phyloP scores from a whole-genome alignment of 176 grass and related monocot species.

The Neostapfia colusana region DNA sequence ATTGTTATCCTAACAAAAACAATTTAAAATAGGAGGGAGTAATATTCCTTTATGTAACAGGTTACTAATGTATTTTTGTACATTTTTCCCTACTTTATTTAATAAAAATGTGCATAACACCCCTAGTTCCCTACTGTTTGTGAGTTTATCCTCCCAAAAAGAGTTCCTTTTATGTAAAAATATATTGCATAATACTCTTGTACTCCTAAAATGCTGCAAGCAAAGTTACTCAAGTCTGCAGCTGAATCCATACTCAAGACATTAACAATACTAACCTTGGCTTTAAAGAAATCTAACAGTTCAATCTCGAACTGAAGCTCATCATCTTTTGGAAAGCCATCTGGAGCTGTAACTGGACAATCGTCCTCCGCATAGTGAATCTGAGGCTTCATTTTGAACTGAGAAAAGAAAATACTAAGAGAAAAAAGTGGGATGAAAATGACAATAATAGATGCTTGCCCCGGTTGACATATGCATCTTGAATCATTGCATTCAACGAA shows the following conservation, averaged over 20 bases:
- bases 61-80: too few relatives aligned
- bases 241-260: conserved; percentile 16
- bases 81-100: too few relatives aligned
- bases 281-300: conserved; percentile 92
- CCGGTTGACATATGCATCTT: not conserved
- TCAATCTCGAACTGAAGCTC: conserved; percentile 98
- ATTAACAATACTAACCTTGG: conserved; percentile 61
- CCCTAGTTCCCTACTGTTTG: too few relatives aligned
- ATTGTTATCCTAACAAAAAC: too few relatives aligned
- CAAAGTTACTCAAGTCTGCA: not conserved
- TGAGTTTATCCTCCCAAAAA: too few relatives aligned
- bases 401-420: conserved; percentile 36
- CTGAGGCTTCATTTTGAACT: conserved; percentile 99
- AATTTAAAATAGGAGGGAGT: too few relatives aligned
- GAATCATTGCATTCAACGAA: not conserved
- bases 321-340: conserved; percentile 76
- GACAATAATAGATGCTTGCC: not conserved
- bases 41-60: too few relatives aligned
- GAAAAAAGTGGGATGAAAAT: not conserved
- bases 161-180: not conserved
- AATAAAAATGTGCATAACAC: too few relatives aligned
- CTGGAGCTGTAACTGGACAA: conserved; percentile 83
- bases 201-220: conserved; percentile 21
- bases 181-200: not conserved
- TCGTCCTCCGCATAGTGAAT: conserved; percentile 89